Conservation (phyloP, 2,329 filamentous ascomycete species). For the Didymella exigua region DNA sequence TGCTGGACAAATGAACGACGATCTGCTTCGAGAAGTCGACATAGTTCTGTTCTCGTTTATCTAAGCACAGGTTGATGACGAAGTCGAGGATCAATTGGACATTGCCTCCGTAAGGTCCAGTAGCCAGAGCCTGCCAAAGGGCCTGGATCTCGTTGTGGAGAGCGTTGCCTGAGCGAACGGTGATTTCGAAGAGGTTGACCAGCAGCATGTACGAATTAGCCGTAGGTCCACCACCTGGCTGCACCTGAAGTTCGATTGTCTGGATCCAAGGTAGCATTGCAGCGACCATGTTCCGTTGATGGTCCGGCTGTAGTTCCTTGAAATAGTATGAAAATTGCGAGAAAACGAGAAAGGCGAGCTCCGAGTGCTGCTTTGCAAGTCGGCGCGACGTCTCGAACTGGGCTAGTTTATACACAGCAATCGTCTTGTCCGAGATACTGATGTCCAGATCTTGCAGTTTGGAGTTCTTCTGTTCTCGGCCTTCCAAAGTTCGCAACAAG, state of each 20-base stretch:
- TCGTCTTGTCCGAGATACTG: slow-evolving; percentile 97
- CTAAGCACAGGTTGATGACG: slow-evolving; percentile 90
- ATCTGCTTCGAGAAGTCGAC: slow-evolving; percentile 98
- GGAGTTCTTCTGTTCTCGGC: slow-evolving; percentile 81
- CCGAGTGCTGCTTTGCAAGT: slow-evolving; percentile 84
- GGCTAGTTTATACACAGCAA: slow-evolving; percentile 94
- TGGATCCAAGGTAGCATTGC: slow-evolving; percentile 97
- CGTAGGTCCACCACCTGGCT: slow-evolving; percentile 88
- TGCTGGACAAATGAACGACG: slow-evolving; percentile 92
- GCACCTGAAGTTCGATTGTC: slow-evolving; percentile 86
- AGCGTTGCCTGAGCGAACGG: slow-evolving; percentile 84
- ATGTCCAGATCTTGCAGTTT: slow-evolving; percentile 98
- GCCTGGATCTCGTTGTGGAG: slow-evolving; percentile 97
- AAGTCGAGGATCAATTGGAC: slow-evolving; percentile 95
- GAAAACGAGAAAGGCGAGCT: slow-evolving; percentile 90
- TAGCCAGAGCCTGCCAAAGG: slow-evolving; percentile 94
- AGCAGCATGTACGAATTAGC: slow-evolving; percentile 92
- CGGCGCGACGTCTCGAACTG: slow-evolving; percentile 96
- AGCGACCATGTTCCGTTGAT: slow-evolving; percentile 91
- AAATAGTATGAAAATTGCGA: slow-evolving; percentile 96
- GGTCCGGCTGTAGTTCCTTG: slow-evolving; percentile 79
- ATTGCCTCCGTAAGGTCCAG: slow-evolving; percentile 89
- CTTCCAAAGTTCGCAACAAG: slow-evolving; percentile 79
- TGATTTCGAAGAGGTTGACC: slow-evolving; percentile 94
- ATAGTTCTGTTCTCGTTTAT: slow-evolving; percentile 95